A percentile compares a stretch with the other conserved stretches of the same genome.
phyloP scores from a whole-genome alignment of 495 filamentous ascomycete species.

The Aspergillus heteromorphus region DNA sequence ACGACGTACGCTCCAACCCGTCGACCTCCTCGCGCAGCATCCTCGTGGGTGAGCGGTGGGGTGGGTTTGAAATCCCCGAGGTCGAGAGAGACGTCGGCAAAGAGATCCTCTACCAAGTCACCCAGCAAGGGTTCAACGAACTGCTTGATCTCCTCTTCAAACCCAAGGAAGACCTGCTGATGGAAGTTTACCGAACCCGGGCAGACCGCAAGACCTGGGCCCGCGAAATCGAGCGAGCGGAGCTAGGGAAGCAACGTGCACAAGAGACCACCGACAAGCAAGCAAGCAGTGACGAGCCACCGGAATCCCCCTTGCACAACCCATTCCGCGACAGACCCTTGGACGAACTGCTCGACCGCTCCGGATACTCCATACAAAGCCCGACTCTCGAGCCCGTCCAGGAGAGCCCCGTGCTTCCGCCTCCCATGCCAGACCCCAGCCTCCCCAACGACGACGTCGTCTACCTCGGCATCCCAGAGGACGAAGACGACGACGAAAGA shows the following conservation, averaged over 20 bases:
- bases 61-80: constrained; percentile 74
- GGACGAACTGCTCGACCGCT: constrained; percentile 42
- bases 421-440: constrained; percentile 16
- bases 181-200: constrained; percentile 61
- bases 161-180: constrained; percentile 68
- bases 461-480: background rate
- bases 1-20: constrained; percentile 68
- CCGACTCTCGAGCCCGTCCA: constrained; percentile 16
- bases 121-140: constrained; percentile 88
- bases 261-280: constrained; percentile 8
- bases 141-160: constrained; percentile 82
- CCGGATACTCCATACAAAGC: constrained; percentile 44
- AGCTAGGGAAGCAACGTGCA: constrained; percentile 22
- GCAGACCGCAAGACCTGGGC: constrained; percentile 54
- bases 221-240: constrained; percentile 42
- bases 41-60: constrained; percentile 72
- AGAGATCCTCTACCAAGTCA: constrained; percentile 85
- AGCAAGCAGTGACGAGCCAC: constrained; percentile 17
- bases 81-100: constrained; percentile 77
- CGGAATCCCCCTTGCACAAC: constrained; percentile 6
- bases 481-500: constrained; percentile 17
- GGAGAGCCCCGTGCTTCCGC: constrained; percentile 20
- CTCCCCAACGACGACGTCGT: background rate
- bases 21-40: constrained; percentile 76
- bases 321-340: constrained; percentile 27